Base-by-base conservation (phyloP, 2,329 filamentous ascomycete genomes). In the Trichophyton simii region DNA sequence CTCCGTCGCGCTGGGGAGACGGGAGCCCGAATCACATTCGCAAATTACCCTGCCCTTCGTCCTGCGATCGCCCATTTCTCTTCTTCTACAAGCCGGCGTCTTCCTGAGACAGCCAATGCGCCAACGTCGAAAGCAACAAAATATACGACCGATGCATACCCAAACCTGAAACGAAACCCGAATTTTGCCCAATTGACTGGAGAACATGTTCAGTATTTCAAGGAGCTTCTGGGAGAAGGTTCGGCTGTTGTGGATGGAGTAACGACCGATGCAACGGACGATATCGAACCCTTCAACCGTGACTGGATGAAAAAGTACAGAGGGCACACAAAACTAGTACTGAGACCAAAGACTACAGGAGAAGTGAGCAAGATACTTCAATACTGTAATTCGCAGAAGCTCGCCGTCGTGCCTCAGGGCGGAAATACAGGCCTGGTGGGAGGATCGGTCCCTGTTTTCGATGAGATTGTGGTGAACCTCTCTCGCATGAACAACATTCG, bases 261-360 rank as follows among this genome's bases (percentile, higher is more conserved):
- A 60, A 89, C 85, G 2, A 75, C 83, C 67, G 84, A 91, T 73
- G 85, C 85, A 13, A 77, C 80, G 1, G 88, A 89, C 68, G 94
- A 97, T 71, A 81, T 97, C 66, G 89, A 94, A 72, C 83, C 88
- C 6, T 99, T 91, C 81, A 99, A 99, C 76, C 85, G 86, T 72
- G 94, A 99, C 77, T 99, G 95, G 94, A 96, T 99, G 91, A 87
- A 89, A 75, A 99, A 99, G 77, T 99, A 96, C 78, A 86, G 89
- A 64, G 95, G 94, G 34, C 91, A 96, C 75, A 85, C 89, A 64
- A 85, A 86, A 70, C 79, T 99, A 28, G 91, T 97, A 3, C 78
- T 99, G 65, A 95, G 91, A 76, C 94, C 94, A 9, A 83, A 82
- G 59, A 87, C 84, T 15, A 92, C 89, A 0, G 86, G 92, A 69